Base-by-base conservation (phyloP, 2,329 filamentous ascomycete species). In the Clonostachys solani region DNA sequence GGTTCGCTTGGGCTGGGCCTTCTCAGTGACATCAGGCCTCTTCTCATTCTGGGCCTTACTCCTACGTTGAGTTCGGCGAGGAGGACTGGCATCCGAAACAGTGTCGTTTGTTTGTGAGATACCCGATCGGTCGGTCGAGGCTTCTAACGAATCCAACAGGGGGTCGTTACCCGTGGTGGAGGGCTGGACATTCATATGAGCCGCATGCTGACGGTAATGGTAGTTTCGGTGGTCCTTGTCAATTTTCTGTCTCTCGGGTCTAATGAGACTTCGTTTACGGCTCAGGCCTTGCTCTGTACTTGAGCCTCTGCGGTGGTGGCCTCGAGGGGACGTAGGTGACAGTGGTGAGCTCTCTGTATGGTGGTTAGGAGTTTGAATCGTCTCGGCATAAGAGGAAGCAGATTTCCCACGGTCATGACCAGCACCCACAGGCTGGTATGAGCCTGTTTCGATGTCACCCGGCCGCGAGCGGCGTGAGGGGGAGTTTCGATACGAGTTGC, bases 141-240 rank as follows among this genome's bases (percentile, higher is more conserved):
- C 84, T 48, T 88, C 87, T 17, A 88, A 67, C 49, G 90, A 86
- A 65, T 96, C 92, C 47, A 88, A 68, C 45, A 95, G 82, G 4
- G 92, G 90, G 58, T 97, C 92, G 57, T 95, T 88, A 50, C 94
- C 94, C 0, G 94, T 97, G 7, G 89, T 87, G 1, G 94, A 97
- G 1, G 95, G 94, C 54, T 90, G 76, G 6, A 91, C 87, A 47
- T 86, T 79, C 91, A 99, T 96, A 54, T 92, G 88, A 58, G 91
- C 88, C 10, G 95, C 91, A 80, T 96, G 92, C 64, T 95, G 88
- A 56, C 90, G 84, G 68, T 99, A 99, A 69, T 96, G 81, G 62
- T 96, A 99, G 65, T 97, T 95, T 13, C 92, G 91, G 63, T 97
- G 91, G 56, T 92, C 87, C 53, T 79, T 84, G 56, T 92, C 87